Conservation (phyloP, 345 rosid species). For the Clausena lansium region DNA sequence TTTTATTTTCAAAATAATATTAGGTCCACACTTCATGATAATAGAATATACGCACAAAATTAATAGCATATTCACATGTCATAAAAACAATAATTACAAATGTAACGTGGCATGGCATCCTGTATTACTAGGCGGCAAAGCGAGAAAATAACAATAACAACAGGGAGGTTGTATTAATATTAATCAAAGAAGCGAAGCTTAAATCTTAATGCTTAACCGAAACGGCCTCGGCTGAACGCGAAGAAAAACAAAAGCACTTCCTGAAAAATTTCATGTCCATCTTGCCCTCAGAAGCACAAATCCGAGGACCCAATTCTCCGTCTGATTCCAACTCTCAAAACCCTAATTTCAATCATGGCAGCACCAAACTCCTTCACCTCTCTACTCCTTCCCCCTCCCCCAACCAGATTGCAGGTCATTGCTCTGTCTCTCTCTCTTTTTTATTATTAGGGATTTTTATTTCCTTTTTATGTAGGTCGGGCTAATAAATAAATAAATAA, state of each 20-base stretch:
- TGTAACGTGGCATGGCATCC: constrained; percentile 2
- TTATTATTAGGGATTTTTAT: neutral
- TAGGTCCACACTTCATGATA: too few relatives aligned
- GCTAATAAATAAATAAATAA: neutral
- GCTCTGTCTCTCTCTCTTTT: neutral
- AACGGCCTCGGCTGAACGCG: constrained; percentile 32
- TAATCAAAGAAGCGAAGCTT: neutral
- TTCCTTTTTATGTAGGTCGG: neutral
- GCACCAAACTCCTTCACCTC: constrained; percentile 15
- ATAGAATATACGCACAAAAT: neutral
- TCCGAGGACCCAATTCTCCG: constrained; percentile 45
- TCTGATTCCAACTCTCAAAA: constrained; percentile 34
- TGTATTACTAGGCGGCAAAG: neutral
- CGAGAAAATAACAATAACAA: too few relatives aligned
- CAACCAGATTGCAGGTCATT: constrained; percentile 7
- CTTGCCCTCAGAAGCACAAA: constrained; percentile 65
- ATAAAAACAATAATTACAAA: neutral
- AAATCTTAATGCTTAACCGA: neutral
- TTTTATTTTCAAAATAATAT: too few relatives aligned
- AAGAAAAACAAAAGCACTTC: constrained; percentile 13
- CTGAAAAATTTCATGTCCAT: constrained; percentile 85
- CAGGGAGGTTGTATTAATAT: neutral
- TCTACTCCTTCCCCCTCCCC: constrained; percentile 16
- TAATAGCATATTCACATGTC: neutral
- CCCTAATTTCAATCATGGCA: constrained; percentile 73